Evolutionary conservation across 768 basidiomycete genomes (phyloP), one percentile per base, ranked within the genome.

Genomic region (Hygrophorus pudorinus): DNA sequence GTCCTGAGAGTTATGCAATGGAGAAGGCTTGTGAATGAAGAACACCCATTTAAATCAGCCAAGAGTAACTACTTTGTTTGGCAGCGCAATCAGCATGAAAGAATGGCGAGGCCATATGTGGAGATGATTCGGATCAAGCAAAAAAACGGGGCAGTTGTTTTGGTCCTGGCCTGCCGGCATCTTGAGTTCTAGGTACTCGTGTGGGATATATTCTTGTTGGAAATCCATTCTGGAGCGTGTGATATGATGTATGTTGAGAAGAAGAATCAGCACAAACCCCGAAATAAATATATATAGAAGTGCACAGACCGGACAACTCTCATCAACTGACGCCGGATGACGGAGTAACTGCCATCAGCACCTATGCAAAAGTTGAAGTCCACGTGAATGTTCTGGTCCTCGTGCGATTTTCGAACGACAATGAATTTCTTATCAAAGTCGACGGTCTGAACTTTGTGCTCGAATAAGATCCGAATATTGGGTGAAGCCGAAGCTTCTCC

Each of bases 31-130:
- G 27, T 28, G 29, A 44, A 38, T 56, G 55, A 47, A 53, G 45
- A 38, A 21, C 33, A 29, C 41, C 20, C 44, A 48, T 56, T 55
- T 51, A 48, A 51, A 56, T 47, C 31, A 45, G 51, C 47, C 45
- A 45, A 38, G 34, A 40, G 56, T 48, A 59, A 67, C 66, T 66
- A 94, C 94, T 75, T 87, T 83, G 71, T 99, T 99, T 53, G 94
- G 92, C 46, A 99, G 79, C 16, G 91, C 94, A 57, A 99, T 97
- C 56, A 99, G 78, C 94, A 99, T 99, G 73, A 98, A 98, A 38
- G 91, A 89, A 64, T 92, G 88, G 59, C 94, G 85, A 52, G 94
- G 96, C 94, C 94, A 99, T 56, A 99, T 97, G 68, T 99, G 94
- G 53, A 99, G 81, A 64, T 98, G 87, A 63, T 86, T 85, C 56